Conservation (phyloP, 805 yeast species). For the Metschnikowia matae region DNA sequence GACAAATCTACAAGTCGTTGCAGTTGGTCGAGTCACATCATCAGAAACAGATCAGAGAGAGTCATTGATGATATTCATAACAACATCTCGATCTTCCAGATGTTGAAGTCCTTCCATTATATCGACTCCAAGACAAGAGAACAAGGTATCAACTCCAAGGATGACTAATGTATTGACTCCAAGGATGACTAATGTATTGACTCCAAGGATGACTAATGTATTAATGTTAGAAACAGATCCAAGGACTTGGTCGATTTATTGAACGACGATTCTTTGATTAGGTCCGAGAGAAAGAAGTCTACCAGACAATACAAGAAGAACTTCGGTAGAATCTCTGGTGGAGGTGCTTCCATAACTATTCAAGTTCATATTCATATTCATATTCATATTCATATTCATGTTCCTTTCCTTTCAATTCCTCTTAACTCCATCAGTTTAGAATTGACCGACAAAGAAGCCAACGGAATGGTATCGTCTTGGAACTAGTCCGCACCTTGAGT, state of each 20-base stretch:
- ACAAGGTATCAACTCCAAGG: constrained; percentile 56
- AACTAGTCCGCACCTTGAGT: too few species aligned
- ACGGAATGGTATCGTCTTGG: too few species aligned
- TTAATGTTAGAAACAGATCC: constrained; percentile 89
- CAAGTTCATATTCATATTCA: too few species aligned
- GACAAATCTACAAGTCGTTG: constrained; percentile 92
- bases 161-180: too few species aligned
- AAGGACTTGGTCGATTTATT: constrained; percentile 68
- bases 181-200: too few species aligned
- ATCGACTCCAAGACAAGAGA: constrained; percentile 91
- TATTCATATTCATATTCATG: too few species aligned
- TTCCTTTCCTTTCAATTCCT: too few species aligned
- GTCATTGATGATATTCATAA: constrained; percentile 93
- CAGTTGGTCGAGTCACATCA: constrained; percentile 84
- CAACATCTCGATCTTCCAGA: constrained; percentile 71
- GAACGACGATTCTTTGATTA: constrained; percentile 69
- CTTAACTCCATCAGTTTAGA: too few species aligned
- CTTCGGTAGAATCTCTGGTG: constrained; percentile 71
- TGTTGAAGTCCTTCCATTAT: constrained; percentile 91
- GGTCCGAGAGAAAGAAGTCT: constrained; percentile 76
- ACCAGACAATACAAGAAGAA: constrained; percentile 84
- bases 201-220: too few species aligned
- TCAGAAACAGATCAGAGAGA: constrained; percentile 90
- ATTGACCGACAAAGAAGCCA: too few species aligned
- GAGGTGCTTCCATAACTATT: constrained; percentile 47